Percentiles rank a stretch among this genome's conserved stretches.
Evolutionary conservation across 805 yeast genomes (phyloP).

Genomic region (Ogataea siamensis): DNA sequence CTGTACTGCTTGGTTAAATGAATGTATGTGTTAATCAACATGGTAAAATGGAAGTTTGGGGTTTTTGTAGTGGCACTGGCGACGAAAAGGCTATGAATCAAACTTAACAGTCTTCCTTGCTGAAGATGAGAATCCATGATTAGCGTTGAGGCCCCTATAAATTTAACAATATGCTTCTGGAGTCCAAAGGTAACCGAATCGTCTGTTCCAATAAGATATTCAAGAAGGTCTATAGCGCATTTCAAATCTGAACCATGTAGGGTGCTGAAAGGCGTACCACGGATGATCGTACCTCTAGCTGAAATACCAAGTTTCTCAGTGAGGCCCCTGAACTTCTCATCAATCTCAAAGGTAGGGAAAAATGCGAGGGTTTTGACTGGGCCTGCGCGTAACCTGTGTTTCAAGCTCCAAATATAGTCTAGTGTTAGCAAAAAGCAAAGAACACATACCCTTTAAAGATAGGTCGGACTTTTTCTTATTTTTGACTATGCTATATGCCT

Average conservation of each 20-base stretch:
- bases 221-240: constrained; percentile 3
- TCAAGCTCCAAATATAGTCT: constrained; percentile 4
- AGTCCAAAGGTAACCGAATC: constrained; percentile 6
- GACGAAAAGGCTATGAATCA: constrained; percentile 8
- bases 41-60: constrained; percentile 7
- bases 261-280: constrained; percentile 6
- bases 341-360: constrained; percentile 10
- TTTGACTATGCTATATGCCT: constrained; percentile 14
- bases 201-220: constrained; percentile 13
- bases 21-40: constrained; percentile 9
- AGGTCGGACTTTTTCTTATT: constrained; percentile 11
- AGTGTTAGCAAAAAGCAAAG: not conserved
- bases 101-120: constrained; percentile 6
- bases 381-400: constrained; percentile 1
- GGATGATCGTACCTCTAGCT: constrained; percentile 7
- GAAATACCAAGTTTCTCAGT: constrained; percentile 15
- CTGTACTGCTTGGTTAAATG: constrained; percentile 5
- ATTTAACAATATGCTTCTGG: constrained; percentile 11
- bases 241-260: constrained; percentile 9
- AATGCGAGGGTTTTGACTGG: constrained; percentile 2
- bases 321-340: constrained; percentile 1
- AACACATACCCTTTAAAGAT: constrained; percentile 9
- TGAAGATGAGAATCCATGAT: constrained; percentile 9
- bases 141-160: constrained; percentile 2
- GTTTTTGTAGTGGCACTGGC: constrained; percentile 5